Evolutionary conservation across 2,329 filamentous ascomycete species (phyloP).

Genomic region (Huntiella omanensis): DNA sequence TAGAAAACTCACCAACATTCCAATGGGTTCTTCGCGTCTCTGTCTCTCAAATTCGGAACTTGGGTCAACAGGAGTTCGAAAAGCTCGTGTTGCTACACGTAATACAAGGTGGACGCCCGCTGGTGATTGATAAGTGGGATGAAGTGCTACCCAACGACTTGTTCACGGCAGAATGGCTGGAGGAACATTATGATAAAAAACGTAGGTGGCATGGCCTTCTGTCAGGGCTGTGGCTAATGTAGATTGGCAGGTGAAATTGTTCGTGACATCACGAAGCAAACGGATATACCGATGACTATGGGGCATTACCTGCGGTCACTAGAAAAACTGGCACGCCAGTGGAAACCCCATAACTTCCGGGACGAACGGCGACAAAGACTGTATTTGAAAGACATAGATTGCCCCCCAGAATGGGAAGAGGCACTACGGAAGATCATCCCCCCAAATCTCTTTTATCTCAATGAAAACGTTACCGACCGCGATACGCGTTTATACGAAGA

Average conservation of each 20-base stretch:
- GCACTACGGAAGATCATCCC: slow-evolving; percentile 63
- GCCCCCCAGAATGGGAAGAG: slow-evolving; percentile 69
- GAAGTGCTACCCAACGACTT: slow-evolving; percentile 53
- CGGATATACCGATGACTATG: slow-evolving; percentile 66
- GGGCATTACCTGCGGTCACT: slow-evolving; percentile 83
- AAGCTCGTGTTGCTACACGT: slow-evolving; percentile 71
- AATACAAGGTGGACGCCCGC: slow-evolving; percentile 63
- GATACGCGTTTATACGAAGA: slow-evolving; percentile 12
- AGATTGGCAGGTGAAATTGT: slow-evolving; percentile 52
- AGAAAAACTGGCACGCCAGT: slow-evolving; percentile 67
- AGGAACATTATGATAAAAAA: slow-evolving; percentile 60
- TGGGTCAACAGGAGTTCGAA: slow-evolving; percentile 66
- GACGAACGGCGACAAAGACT: slow-evolving; percentile 68
- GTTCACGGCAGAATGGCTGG: slow-evolving; percentile 67
- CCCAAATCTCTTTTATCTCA: slow-evolving; percentile 71
- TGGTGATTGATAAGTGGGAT: slow-evolving; percentile 84
- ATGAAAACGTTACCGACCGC: slow-evolving; percentile 47
- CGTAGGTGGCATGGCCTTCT: slow-evolving; percentile 28
- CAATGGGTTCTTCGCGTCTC: slow-evolving; percentile 70
- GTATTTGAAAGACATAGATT: slow-evolving; percentile 95
- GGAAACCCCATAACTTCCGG: slow-evolving; percentile 54
- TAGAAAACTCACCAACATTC: slow-evolving; percentile 67
- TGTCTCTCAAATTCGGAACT: slow-evolving; percentile 55
- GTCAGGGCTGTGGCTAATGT: background rate
- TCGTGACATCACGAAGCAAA: slow-evolving; percentile 55